Evolutionary conservation across 2,329 filamentous ascomycete species (phyloP).

Genomic region (Pezicula rhizophila): DNA sequence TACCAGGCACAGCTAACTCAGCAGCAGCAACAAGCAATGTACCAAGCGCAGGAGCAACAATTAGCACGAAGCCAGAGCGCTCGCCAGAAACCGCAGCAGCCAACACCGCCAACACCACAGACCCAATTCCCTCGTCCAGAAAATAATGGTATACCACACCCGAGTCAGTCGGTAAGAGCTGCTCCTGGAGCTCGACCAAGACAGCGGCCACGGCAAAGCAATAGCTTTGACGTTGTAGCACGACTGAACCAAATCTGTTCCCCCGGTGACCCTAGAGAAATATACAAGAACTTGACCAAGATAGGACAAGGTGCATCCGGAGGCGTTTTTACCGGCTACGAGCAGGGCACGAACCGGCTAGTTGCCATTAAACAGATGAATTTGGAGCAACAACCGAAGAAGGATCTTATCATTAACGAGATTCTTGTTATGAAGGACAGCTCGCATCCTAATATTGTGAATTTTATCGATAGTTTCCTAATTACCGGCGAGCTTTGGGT

Average conservation of each 20-base stretch:
- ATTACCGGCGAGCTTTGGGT: conserved; percentile 92
- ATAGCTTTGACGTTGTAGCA: conserved; percentile 72
- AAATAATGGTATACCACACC: conserved; percentile 32
- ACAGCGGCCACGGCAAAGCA: conserved; percentile 73
- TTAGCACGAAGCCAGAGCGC: conserved; percentile 72
- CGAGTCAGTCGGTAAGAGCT: conserved; percentile 25
- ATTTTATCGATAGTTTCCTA: conserved; percentile 96
- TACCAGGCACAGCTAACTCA: conserved; percentile 63
- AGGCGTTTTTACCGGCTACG: conserved; percentile 88
- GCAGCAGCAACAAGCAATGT: conserved; percentile 79
- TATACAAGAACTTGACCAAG: conserved; percentile 84
- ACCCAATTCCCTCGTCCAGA: conserved; percentile 36
- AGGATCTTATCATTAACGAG: conserved; percentile 98
- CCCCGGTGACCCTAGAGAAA: conserved; percentile 78
- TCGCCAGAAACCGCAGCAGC: conserved; percentile 48
- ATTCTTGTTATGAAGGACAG: conserved; percentile 99
- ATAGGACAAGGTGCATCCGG: conserved; percentile 97
- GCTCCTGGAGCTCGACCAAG: conserved; percentile 61
- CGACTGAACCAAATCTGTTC: conserved; percentile 86
- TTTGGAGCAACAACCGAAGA: conserved; percentile 95
- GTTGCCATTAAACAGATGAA: conserved; percentile 99
- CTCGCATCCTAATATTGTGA: conserved; percentile 97
- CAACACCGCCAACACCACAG: conserved; percentile 47
- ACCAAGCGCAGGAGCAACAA: conserved; percentile 63
- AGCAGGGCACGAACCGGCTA: conserved; percentile 74